These are phyloP conservation scores for Ogataea hybrid DNA, from an alignment of 1,139 yeast species.

Conservation along the genomic window DNA sequence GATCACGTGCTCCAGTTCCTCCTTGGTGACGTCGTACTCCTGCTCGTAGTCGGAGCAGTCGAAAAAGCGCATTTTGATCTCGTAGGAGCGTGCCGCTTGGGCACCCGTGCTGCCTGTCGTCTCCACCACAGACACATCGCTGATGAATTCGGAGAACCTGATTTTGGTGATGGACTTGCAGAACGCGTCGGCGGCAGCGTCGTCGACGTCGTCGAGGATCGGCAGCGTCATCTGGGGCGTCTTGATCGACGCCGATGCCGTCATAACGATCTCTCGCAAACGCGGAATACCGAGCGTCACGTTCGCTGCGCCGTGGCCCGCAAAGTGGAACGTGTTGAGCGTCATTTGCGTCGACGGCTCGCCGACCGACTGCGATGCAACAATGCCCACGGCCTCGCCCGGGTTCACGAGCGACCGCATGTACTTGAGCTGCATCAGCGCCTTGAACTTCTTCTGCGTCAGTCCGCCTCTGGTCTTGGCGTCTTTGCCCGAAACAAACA, in stretches of 20 bases:
- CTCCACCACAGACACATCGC: slow-evolving; percentile 82
- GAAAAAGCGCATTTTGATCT: slow-evolving; percentile 72
- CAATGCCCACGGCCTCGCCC: slow-evolving; percentile 98
- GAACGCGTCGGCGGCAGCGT: slow-evolving; percentile 88
- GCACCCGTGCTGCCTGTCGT: slow-evolving; percentile 68
- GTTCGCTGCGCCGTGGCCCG: slow-evolving; percentile 99
- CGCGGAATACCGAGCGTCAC: slow-evolving; percentile 99
- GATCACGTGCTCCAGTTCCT: slow-evolving; percentile 71
- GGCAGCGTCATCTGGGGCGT: slow-evolving; percentile 99
- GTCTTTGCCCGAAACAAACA: slow-evolving; percentile 54
- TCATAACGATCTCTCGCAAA: slow-evolving; percentile 99
- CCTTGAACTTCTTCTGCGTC: slow-evolving; percentile 86
- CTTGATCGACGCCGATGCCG: slow-evolving; percentile 91
- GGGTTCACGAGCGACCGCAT: slow-evolving; percentile 95
- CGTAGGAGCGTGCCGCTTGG: slow-evolving; percentile 67
- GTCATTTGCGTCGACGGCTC: slow-evolving; percentile 99
- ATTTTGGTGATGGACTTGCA: slow-evolving; percentile 89
- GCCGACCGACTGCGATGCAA: slow-evolving; percentile 98
- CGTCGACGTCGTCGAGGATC: slow-evolving; percentile 70
- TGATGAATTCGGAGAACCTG: slow-evolving; percentile 83
- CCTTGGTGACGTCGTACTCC: slow-evolving; percentile 85
- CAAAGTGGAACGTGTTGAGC: slow-evolving; percentile 98
- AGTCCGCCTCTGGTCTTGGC: slow-evolving; percentile 48
- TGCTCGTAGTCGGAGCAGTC: slow-evolving; percentile 72
- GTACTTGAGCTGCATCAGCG: slow-evolving; percentile 96